Conservation (phyloP, 768 basidiomycete genomes). For the Russula lepida region DNA sequence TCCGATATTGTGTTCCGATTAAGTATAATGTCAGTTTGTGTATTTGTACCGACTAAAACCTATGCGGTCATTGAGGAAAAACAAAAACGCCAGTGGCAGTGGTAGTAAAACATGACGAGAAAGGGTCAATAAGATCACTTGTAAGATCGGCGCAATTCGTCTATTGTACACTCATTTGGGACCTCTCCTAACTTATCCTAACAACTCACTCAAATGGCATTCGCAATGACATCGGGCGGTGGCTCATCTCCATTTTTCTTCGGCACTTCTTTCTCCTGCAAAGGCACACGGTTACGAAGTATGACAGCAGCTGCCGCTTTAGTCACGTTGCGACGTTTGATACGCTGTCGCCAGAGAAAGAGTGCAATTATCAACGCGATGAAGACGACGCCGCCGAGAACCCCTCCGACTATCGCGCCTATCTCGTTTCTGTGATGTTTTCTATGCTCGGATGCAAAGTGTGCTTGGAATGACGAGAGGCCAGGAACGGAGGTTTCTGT, state of each 20-base stretch:
- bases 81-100: too few relatives aligned
- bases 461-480: neutral
- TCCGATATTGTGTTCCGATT: too few relatives aligned
- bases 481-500: conserved; percentile 7
- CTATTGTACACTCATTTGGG: neutral
- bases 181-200: neutral
- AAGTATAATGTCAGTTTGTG: too few relatives aligned
- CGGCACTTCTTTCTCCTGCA: conserved; percentile 7
- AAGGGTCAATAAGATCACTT: neutral
- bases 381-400: neutral
- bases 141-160: neutral
- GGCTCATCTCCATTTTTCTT: neutral
- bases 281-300: neutral
- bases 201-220: neutral
- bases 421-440: neutral
- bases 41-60: neutral
- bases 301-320: neutral
- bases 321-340: conserved; percentile 6
- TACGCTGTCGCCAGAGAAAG: conserved; percentile 3
- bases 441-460: neutral
- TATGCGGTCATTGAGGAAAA: too few relatives aligned
- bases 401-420: neutral
- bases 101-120: neutral
- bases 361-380: neutral
- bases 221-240: neutral